Evolutionary conservation across 1,139 yeast genomes (phyloP).

Genomic region (Candida smagusa): DNA sequence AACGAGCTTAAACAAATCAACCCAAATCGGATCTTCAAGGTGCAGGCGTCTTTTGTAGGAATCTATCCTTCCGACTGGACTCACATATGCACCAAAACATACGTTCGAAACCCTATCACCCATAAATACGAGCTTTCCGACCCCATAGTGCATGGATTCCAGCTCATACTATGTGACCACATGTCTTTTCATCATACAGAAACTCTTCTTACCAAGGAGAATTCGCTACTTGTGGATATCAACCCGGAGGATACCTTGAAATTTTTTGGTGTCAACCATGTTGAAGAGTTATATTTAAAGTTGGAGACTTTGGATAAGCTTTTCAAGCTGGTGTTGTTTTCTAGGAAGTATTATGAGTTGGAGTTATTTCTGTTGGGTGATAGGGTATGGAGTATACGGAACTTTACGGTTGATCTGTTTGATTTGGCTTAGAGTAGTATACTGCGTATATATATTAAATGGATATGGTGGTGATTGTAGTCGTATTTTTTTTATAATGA

Average conservation of each 20-base stretch:
- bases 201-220: conserved; percentile 10
- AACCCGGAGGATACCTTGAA: conserved; percentile 14
- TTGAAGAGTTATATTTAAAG: conserved; percentile 21
- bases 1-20: background rate
- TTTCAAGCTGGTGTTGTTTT: too few species aligned
- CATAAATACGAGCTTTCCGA: conserved; percentile 15
- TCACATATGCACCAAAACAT: conserved; percentile 25
- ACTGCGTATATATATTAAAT: too few species aligned
- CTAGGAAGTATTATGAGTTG: too few species aligned
- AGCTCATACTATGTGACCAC: conserved; percentile 19
- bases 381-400: too few species aligned
- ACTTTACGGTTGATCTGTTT: background rate
- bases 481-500: too few species aligned
- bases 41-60: conserved; percentile 18
- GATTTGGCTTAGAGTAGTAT: too few species aligned
- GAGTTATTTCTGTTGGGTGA: too few species aligned
- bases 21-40: conserved; percentile 14
- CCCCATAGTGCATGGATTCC: conserved; percentile 22
- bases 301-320: background rate
- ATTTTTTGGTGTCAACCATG: conserved; percentile 14
- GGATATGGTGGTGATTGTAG: too few species aligned
- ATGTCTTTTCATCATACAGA: conserved; percentile 1
- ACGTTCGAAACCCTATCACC: conserved; percentile 8
- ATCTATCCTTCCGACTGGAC: conserved; percentile 22
- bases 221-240: conserved; percentile 18